These are phyloP conservation scores for Fusarium longipes DNA, from an alignment of 2,329 filamentous ascomycete species.

Conservation along the genomic window DNA sequence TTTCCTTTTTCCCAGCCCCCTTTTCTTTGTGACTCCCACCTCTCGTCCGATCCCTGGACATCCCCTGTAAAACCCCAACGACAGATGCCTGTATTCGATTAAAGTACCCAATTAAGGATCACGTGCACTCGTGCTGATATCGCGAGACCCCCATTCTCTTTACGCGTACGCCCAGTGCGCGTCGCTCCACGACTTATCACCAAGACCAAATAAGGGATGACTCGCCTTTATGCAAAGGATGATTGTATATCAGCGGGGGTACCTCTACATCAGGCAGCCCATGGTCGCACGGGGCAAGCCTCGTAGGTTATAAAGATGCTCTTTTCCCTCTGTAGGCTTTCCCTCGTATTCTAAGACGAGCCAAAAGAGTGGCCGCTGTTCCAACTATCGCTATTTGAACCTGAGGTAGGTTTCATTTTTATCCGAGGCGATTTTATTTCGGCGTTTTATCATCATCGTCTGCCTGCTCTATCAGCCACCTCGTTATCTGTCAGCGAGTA, in stretches of 20 bases:
- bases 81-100: constrained; percentile 17
- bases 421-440: constrained; percentile 21
- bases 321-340: constrained; percentile 11
- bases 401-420: constrained; percentile 49
- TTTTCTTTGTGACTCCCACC: constrained; percentile 31
- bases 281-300: constrained; percentile 39
- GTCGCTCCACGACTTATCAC: constrained; percentile 41
- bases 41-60: neutral
- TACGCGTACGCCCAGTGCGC: constrained; percentile 32
- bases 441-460: constrained; percentile 21
- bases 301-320: constrained; percentile 46
- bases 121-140: constrained; percentile 36
- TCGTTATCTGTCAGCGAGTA: constrained; percentile 22
- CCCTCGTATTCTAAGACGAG: constrained; percentile 13
- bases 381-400: constrained; percentile 35
- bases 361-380: constrained; percentile 38
- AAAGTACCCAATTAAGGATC: constrained; percentile 8
- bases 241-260: constrained; percentile 32
- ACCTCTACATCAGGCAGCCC: constrained; percentile 39
- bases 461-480: constrained; percentile 19
- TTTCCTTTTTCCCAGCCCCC: constrained; percentile 20
- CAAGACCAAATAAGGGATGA: constrained; percentile 32
- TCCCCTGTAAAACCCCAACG: constrained; percentile 20
- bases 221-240: constrained; percentile 35
- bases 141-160: constrained; percentile 19